Percentiles rank a stretch among this genome's conserved stretches.
Conservation (phyloP, 306 rosid genomes). For the Rubus parviflorus region DNA sequence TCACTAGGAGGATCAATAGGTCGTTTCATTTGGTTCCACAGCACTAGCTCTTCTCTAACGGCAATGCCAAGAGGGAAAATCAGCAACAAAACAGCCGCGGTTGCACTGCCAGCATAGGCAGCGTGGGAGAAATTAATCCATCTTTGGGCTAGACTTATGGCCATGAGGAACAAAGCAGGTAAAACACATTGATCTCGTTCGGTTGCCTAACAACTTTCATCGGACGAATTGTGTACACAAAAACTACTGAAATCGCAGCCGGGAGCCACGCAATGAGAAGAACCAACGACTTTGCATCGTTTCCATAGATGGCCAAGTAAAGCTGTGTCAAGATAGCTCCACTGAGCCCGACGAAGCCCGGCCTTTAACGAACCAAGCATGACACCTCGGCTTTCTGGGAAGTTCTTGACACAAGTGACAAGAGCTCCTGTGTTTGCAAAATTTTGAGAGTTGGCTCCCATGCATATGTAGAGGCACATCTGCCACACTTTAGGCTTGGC, state of each 20-base stretch:
- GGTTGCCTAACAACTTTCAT: conserved; percentile 1
- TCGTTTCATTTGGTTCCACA: conserved; percentile 30
- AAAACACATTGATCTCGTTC: conserved; percentile 32
- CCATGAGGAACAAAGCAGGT: conserved; percentile 43
- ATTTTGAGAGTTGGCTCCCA: conserved; percentile 52
- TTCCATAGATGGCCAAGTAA: conserved; percentile 18
- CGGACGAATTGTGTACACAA: conserved; percentile 13
- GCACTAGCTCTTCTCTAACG: conserved; percentile 27
- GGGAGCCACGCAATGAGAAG: conserved; percentile 25
- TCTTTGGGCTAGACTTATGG: conserved; percentile 29
- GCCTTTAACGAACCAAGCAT: conserved; percentile 39
- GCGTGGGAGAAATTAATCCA: conserved; percentile 18
- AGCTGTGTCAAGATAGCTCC: conserved; percentile 22
- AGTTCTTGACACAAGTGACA: conserved; percentile 45
- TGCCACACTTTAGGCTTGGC: conserved; percentile 12
- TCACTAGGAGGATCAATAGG: not conserved
- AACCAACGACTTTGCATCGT: not conserved
- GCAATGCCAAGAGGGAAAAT: conserved; percentile 36
- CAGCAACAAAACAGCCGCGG: conserved; percentile 29
- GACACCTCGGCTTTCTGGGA: conserved; percentile 55
- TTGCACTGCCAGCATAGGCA: conserved; percentile 31
- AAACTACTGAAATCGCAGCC: conserved; percentile 4
- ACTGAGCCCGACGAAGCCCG: conserved; percentile 14
- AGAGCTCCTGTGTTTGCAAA: conserved; percentile 22
- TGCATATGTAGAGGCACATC: conserved; percentile 36